These are phyloP conservation scores for Camptophora hylomeconis DNA, from an alignment of 2,329 filamentous ascomycete species.

Conservation along the genomic window DNA sequence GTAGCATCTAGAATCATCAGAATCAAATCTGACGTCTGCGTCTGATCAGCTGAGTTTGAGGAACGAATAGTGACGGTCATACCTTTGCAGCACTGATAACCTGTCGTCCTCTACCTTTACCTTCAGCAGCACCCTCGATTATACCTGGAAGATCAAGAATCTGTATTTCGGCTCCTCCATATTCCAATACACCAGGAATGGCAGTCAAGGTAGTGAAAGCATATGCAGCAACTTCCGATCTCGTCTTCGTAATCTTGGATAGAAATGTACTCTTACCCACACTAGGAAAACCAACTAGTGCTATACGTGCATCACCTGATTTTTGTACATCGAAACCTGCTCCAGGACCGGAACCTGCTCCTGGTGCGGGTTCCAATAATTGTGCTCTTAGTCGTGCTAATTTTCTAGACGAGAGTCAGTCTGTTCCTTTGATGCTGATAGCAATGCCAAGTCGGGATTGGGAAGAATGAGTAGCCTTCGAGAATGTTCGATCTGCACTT, in stretches of 20 bases:
- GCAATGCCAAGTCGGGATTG: too few species aligned
- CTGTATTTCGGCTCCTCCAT: constrained; percentile 95
- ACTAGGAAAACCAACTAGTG: constrained; percentile 95
- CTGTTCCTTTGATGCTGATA: too few species aligned
- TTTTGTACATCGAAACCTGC: constrained; percentile 86
- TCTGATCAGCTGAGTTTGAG: not conserved
- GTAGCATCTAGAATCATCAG: constrained; percentile 96
- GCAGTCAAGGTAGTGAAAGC: constrained; percentile 95
- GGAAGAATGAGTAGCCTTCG: too few species aligned
- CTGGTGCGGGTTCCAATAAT: constrained; percentile 76
- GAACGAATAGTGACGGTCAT: constrained; percentile 1
- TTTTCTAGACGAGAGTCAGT: constrained; percentile 47
- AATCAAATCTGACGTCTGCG: constrained; percentile 54
- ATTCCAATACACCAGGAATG: constrained; percentile 93
- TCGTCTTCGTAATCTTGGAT: constrained; percentile 98
- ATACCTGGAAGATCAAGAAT: constrained; percentile 95
- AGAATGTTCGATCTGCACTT: too few species aligned
- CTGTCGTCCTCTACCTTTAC: constrained; percentile 87
- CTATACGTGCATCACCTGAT: constrained; percentile 89
- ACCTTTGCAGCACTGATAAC: constrained; percentile 93
- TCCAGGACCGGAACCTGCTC: constrained; percentile 64
- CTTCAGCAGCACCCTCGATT: constrained; percentile 91
- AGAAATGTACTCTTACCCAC: constrained; percentile 97
- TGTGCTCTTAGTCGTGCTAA: constrained; percentile 89
- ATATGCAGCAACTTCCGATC: constrained; percentile 90